phyloP scores from a whole-genome alignment of 2,329 filamentous ascomycete species.

The Diplodia corticola region DNA sequence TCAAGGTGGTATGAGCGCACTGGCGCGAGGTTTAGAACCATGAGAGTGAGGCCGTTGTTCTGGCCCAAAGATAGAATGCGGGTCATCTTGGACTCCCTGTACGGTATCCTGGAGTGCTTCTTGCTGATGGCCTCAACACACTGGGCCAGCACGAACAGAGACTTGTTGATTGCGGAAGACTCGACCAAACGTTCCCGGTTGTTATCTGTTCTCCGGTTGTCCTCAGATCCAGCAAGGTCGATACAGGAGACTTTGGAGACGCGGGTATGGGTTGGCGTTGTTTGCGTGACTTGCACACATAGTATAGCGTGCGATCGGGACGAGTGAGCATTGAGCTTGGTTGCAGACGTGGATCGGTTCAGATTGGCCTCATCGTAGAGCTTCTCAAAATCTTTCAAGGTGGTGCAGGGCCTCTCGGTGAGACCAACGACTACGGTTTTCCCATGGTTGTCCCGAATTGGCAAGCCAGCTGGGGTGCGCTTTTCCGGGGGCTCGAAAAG shows the following conservation, averaged over 20 bases:
- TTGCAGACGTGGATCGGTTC: constrained; percentile 85
- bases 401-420: constrained; percentile 77
- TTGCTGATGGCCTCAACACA: constrained; percentile 93
- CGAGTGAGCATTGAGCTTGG: constrained; percentile 89
- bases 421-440: constrained; percentile 86
- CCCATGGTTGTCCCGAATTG: constrained; percentile 80
- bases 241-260: constrained; percentile 89
- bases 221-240: constrained; percentile 91
- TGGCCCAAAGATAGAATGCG: constrained; percentile 88
- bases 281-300: constrained; percentile 83
- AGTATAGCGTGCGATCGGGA: constrained; percentile 88
- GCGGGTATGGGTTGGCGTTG: constrained; percentile 63
- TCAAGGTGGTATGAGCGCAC: constrained; percentile 92
- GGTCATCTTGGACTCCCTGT: constrained; percentile 96
- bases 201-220: constrained; percentile 92
- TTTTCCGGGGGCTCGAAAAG: constrained; percentile 86
- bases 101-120: constrained; percentile 76
- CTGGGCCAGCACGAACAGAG: constrained; percentile 88
- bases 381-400: constrained; percentile 84
- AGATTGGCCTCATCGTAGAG: constrained; percentile 90
- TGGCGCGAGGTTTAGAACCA: constrained; percentile 93
- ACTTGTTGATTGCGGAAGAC: constrained; percentile 97
- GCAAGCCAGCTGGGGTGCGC: constrained; percentile 76
- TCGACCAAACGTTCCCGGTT: constrained; percentile 90
- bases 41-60: constrained; percentile 92